Conservation (phyloP, 129 eudicot genomes). For the Tagetes erecta region DNA sequence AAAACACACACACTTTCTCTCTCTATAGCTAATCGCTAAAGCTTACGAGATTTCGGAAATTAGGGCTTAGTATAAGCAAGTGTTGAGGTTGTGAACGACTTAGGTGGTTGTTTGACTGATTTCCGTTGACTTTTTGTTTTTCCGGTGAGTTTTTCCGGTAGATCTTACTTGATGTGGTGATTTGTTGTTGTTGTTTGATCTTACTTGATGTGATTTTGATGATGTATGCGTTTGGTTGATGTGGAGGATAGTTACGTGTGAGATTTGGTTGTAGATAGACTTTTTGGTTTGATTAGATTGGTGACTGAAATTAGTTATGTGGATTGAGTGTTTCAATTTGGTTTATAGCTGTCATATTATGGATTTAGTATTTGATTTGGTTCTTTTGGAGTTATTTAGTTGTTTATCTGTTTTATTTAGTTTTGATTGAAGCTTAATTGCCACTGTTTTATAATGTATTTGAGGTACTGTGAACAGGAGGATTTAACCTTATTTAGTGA, state of each 20-base stretch:
- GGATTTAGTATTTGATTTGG: conserved; percentile 2
- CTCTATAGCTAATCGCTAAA: conserved; percentile 37
- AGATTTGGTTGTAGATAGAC: background rate
- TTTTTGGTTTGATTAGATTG: conserved; percentile 13
- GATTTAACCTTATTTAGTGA: background rate
- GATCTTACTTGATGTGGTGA: conserved; percentile 34
- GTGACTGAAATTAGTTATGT: background rate
- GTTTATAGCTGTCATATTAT: background rate
- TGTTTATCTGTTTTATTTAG: background rate
- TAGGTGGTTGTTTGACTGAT: conserved; percentile 8
- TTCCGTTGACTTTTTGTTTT: no score
- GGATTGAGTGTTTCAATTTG: background rate
- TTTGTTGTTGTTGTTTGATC: background rate
- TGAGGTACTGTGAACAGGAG: background rate
- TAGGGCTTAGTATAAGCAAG: conserved; percentile 42
- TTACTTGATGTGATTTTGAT: background rate
- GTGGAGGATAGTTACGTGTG: background rate
- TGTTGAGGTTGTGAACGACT: background rate
- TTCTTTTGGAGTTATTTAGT: background rate
- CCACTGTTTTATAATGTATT: background rate
- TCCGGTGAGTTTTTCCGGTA: conserved; percentile 42
- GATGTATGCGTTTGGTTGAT: conserved; percentile 26
- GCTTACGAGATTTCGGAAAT: conserved; percentile 39
- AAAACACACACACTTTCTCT: conserved; percentile 24
- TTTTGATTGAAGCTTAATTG: background rate